Evolutionary conservation across 495 filamentous ascomycete genomes (phyloP).

Genomic region (Podospora fimiseda): DNA sequence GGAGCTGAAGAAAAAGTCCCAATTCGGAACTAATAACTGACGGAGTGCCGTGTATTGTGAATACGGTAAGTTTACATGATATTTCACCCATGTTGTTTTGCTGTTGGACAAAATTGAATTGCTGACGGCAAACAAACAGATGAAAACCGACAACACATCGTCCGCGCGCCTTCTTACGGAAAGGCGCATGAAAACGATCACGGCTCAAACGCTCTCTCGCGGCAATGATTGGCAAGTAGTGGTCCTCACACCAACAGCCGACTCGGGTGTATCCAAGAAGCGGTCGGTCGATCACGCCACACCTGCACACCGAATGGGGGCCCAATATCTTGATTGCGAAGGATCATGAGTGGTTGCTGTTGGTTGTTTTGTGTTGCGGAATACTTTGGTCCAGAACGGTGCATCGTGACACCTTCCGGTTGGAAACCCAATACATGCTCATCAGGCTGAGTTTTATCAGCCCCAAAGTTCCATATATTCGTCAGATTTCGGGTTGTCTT

Average conservation of each 20-base stretch:
- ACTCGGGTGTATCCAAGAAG: not conserved
- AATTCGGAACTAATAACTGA: not conserved
- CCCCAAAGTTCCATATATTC: too few species aligned
- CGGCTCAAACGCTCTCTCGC: not conserved
- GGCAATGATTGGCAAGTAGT: not conserved
- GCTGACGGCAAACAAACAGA: not conserved
- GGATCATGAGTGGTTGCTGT: too few species aligned
- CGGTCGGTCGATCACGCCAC: not conserved
- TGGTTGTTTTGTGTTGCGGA: too few species aligned
- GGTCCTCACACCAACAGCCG: not conserved
- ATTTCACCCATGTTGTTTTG: not conserved
- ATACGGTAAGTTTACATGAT: not conserved
- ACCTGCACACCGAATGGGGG: not conserved
- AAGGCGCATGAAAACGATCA: conserved; percentile 1
- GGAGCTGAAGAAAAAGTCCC: not conserved
- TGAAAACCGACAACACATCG: not conserved
- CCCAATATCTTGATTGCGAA: too few species aligned
- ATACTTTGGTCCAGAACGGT: too few species aligned
- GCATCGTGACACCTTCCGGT: too few species aligned
- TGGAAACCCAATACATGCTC: too few species aligned
- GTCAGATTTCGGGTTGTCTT: too few species aligned
- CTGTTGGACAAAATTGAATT: not conserved
- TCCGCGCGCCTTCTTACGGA: not conserved
- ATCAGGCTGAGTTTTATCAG: too few species aligned
- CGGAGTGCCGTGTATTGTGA: too few species aligned